phyloP scores from a whole-genome alignment of 768 basidiomycete genomes.

The Termitomyces sp. region DNA sequence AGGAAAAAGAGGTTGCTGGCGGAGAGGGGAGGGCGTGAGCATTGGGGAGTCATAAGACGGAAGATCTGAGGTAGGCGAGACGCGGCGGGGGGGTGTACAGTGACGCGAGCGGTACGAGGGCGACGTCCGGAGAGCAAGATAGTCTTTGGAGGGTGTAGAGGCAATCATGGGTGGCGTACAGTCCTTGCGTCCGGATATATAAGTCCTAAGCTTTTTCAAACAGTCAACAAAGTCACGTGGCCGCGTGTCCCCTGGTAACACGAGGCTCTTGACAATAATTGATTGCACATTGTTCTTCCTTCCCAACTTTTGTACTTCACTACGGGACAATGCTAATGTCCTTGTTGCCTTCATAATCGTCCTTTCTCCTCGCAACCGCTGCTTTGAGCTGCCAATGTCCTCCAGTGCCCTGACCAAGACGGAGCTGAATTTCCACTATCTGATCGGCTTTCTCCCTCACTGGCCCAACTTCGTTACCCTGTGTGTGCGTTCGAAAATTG shows the following conservation, averaged over 20 bases:
- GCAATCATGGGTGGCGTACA: conserved; percentile 32
- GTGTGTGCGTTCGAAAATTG: background rate
- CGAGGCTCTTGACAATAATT: conserved; percentile 1
- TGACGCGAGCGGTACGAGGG: conserved; percentile 21
- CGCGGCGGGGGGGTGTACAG: conserved; percentile 29
- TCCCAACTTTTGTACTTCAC: background rate
- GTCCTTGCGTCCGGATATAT: background rate
- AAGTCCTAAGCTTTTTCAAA: conserved; percentile 30
- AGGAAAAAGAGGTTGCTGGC: conserved; percentile 37
- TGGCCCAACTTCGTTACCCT: background rate
- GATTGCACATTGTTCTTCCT: conserved; percentile 5
- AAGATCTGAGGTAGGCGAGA: conserved; percentile 18
- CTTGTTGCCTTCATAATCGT: background rate
- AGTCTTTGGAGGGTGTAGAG: conserved; percentile 38
- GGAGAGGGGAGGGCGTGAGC: conserved; percentile 61
- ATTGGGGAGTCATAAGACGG: conserved; percentile 50
- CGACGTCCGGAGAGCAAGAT: conserved; percentile 21
- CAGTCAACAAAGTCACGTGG: conserved; percentile 45
- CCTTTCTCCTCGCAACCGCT: background rate
- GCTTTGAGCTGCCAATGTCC: background rate
- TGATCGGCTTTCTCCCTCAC: background rate
- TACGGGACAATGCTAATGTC: background rate
- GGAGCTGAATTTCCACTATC: background rate
- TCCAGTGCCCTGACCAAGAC: background rate
- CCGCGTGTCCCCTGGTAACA: conserved; percentile 22